Percentiles rank a stretch among this genome's conserved stretches.
Conservation (phyloP, 192 early-diverging fungal species). For the Coemansia furcata region DNA sequence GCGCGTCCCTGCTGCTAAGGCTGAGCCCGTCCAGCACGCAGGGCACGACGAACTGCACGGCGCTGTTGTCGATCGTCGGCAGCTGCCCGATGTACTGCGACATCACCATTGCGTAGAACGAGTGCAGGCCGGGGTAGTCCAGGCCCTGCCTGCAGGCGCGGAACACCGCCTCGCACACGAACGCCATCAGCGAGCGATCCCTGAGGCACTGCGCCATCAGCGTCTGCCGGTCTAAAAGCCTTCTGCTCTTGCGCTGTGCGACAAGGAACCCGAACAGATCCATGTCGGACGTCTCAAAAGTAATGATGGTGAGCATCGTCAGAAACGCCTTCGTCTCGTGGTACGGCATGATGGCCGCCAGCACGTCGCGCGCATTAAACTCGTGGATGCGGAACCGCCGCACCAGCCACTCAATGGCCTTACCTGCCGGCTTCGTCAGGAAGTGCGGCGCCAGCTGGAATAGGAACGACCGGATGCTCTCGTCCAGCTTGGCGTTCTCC, state of each 20-base stretch:
- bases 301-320: slow-evolving; percentile 74
- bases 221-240: slow-evolving; percentile 66
- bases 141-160: slow-evolving; percentile 27
- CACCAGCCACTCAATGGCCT: slow-evolving; percentile 91
- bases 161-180: slow-evolving; percentile 68
- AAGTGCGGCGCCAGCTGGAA: slow-evolving; percentile 81
- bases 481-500: slow-evolving; percentile 79
- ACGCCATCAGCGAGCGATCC: slow-evolving; percentile 71
- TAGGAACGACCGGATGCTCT: slow-evolving; percentile 72
- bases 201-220: slow-evolving; percentile 68
- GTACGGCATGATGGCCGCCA: slow-evolving; percentile 85
- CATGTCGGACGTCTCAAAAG: slow-evolving; percentile 58
- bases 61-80: slow-evolving; percentile 14
- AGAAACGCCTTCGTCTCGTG: slow-evolving; percentile 90
- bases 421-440: slow-evolving; percentile 78
- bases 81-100: slow-evolving; percentile 43
- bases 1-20: slow-evolving; percentile 21
- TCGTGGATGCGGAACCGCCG: slow-evolving; percentile 83
- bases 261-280: slow-evolving; percentile 41
- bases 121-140: slow-evolving; percentile 38
- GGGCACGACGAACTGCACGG: slow-evolving; percentile 46
- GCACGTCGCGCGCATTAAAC: slow-evolving; percentile 75
- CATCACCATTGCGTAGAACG: slow-evolving; percentile 41
- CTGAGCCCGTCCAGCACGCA: slow-evolving; percentile 34
- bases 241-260: slow-evolving; percentile 41